These are phyloP conservation scores for Leucaena leucocephala DNA, from an alignment of 306 rosid species.

Conservation along the genomic window DNA sequence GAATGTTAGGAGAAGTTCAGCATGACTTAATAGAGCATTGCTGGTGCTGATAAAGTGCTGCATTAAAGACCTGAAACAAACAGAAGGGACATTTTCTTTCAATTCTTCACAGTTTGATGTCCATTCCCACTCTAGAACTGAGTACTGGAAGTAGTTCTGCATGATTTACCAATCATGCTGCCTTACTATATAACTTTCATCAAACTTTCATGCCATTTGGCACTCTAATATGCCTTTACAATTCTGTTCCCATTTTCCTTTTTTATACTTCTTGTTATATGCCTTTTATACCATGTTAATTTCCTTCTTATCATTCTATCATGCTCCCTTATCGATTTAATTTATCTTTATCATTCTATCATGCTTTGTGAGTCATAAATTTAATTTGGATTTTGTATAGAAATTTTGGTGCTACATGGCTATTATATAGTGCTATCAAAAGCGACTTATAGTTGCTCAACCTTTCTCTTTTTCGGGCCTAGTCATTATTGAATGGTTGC, in stretches of 20 bases:
- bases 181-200: too few species aligned
- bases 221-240: not conserved
- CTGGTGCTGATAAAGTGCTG: too few species aligned
- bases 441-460: constrained; percentile 20
- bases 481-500: constrained; percentile 30
- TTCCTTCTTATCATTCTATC: not conserved
- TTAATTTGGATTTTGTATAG: not conserved
- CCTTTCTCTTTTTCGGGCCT: not conserved
- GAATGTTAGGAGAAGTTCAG: too few species aligned
- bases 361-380: not conserved
- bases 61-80: too few species aligned
- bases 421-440: not conserved
- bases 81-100: too few species aligned
- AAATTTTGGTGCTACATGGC: not conserved
- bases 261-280: not conserved
- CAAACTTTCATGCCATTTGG: too few species aligned
- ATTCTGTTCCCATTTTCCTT: not conserved
- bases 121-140: too few species aligned
- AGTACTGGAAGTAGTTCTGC: too few species aligned
- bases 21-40: too few species aligned
- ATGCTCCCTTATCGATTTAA: constrained; percentile 11
- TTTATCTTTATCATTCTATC: not conserved
- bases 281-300: not conserved
- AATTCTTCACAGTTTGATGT: too few species aligned
- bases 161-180: too few species aligned